A percentile compares a stretch with the other conserved stretches of the same genome.
phyloP scores from a whole-genome alignment of 805 yeast genomes.

The Metschnikowia aberdeeniae region DNA sequence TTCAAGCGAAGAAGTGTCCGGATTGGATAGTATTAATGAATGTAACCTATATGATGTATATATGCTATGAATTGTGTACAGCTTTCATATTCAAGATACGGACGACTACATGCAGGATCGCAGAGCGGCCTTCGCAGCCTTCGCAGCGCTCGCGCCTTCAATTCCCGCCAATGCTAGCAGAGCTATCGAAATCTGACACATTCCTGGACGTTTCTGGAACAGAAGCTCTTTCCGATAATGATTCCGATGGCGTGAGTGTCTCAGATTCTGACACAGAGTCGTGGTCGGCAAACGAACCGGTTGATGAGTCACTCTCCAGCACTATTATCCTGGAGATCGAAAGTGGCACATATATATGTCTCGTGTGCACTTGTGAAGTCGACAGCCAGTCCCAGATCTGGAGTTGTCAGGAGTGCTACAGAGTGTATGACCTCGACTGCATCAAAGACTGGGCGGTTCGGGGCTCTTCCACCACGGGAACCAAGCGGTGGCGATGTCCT shows the following conservation, averaged over 20 bases:
- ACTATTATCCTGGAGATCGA: slow-evolving; percentile 56
- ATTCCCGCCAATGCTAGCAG: background rate
- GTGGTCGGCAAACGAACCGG: slow-evolving; percentile 11
- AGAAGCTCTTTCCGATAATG: background rate
- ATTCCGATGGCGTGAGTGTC: background rate
- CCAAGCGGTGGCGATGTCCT: slow-evolving; percentile 81
- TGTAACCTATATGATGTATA: background rate
- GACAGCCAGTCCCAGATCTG: slow-evolving; percentile 64
- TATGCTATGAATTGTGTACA: too few relatives aligned
- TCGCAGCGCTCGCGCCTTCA: too few relatives aligned
- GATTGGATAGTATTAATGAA: slow-evolving; percentile 10
- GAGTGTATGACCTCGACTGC: slow-evolving; percentile 85
- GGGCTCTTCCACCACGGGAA: slow-evolving; percentile 61
- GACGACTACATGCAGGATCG: too few relatives aligned
- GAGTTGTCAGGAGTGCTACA: slow-evolving; percentile 72
- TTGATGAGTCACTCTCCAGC: slow-evolving; percentile 31
- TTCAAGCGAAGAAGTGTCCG: slow-evolving; percentile 19
- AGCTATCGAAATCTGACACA: background rate
- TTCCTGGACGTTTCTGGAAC: background rate
- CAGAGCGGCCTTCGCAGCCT: too few relatives aligned
- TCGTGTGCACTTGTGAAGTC: slow-evolving; percentile 84
- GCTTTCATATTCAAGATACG: too few relatives aligned
- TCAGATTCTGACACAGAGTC: slow-evolving; percentile 11
- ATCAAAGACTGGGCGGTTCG: slow-evolving; percentile 81
- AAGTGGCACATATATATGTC: slow-evolving; percentile 72